These are phyloP conservation scores for Leptographium procerum DNA, from an alignment of 2,329 filamentous ascomycete species.

Conservation along the genomic window DNA sequence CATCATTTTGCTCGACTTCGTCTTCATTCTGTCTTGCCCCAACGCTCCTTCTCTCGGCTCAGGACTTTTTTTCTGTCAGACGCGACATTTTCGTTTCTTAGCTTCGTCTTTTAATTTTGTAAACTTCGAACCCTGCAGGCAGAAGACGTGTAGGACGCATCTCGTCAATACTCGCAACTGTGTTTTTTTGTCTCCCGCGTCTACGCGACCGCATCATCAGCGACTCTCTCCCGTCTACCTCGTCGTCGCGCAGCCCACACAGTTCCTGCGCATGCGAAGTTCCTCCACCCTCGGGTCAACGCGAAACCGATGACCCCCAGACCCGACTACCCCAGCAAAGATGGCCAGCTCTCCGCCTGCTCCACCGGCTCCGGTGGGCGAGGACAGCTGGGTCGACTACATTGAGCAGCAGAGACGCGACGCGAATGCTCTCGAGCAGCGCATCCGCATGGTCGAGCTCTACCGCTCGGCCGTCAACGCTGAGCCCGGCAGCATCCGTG, in stretches of 20 bases:
- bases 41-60: not conserved
- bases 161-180: not conserved
- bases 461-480: conserved; percentile 59
- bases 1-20: not conserved
- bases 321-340: conserved; percentile 5
- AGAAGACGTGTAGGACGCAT: not conserved
- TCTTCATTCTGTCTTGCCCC: not conserved
- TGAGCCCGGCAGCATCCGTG: conserved; percentile 60
- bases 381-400: conserved; percentile 68
- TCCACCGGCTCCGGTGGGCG: conserved; percentile 39
- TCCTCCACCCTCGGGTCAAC: not conserved
- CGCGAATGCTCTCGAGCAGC: conserved; percentile 52
- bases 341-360: conserved; percentile 15
- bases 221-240: too few relatives aligned
- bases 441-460: conserved; percentile 58
- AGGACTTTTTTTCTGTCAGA: not conserved
- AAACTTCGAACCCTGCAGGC: not conserved
- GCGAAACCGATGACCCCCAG: conserved; percentile 9
- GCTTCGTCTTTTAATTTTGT: not conserved
- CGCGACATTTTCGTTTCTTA: not conserved
- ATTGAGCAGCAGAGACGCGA: conserved; percentile 58
- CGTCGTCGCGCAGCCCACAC: not conserved
- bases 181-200: too few relatives aligned
- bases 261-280: not conserved
- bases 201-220: too few relatives aligned